Evolutionary conservation across 129 eudicot species (phyloP), one percentile per base, ranked within the genome.

Genomic region (Rutidosis leptorrhynchoides): DNA sequence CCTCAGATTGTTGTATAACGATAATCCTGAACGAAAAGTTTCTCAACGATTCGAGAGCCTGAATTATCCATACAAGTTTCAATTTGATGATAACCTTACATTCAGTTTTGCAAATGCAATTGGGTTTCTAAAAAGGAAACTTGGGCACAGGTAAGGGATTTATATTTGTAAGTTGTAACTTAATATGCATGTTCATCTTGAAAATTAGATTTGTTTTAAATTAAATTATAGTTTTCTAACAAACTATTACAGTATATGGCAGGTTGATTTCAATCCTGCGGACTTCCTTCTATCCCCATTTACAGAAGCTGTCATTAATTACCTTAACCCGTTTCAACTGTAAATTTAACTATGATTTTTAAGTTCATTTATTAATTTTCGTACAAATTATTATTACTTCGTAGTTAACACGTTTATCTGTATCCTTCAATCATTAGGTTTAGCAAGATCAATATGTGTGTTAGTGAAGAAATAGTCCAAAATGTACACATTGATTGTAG

Each of bases 1-100:
- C 23, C 64, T 43, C 79, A 90, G 97, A 82, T 69, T 90, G 70
- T 85, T 87, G 25, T 58, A 80, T 14, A 67, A 81, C 54, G 81
- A 90, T 64, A 78, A 82, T 55, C 79, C 84, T 54, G 83, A 82
- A 61, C 87, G 81, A 14, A 66, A 55, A 63, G 67, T 73, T 53
- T 85, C 89, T 42, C 28, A 52, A 29, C 83, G 74, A 54, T 48
- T 80, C 42, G 74, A 57, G 62, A 73, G 70, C 71, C 83, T 83
- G 24, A 60, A 73, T 72, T 75, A 37, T 21, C 79, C 68, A 20
- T 53, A 76, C 52, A 82, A 80, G 61, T 12, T 76, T 52, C 83
- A 74, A 64, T 80, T 77, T 60, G 82, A 82, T 69, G 84, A 77
- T 51, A 69, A 57, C 69, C 75, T 83, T 66, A 78, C 70, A 28